Evolutionary conservation across 1,139 yeast species (phyloP).

Genomic region (Candida smagusa): DNA sequence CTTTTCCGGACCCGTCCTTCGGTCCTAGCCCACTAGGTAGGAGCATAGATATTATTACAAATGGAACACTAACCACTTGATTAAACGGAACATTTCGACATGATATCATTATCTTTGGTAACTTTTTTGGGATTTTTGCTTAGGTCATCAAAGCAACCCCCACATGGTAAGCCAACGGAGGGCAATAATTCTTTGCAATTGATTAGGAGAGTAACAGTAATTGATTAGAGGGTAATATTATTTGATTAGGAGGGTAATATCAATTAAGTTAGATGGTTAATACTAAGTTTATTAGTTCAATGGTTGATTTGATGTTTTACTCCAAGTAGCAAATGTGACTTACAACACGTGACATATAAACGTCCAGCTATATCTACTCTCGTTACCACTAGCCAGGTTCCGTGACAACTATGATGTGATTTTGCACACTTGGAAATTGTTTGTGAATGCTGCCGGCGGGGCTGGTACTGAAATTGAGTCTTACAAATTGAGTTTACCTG

Average conservation of each 20-base stretch:
- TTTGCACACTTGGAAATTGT: slow-evolving; percentile 32
- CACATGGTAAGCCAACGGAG: too few species aligned
- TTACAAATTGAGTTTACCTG: slow-evolving; percentile 29
- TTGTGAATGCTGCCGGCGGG: slow-evolving; percentile 23
- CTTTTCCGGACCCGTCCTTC: slow-evolving; percentile 1
- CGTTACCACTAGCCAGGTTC: slow-evolving; percentile 32
- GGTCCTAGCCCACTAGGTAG: slow-evolving; percentile 6
- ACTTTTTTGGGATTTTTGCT: neutral
- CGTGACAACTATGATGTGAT: slow-evolving; percentile 32
- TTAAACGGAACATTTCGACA: slow-evolving; percentile 9
- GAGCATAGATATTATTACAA: slow-evolving; percentile 7
- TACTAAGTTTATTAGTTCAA: too few species aligned
- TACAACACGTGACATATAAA: too few species aligned
- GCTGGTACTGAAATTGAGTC: slow-evolving; percentile 7
- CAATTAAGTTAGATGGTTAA: too few species aligned
- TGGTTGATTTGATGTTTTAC: too few species aligned
- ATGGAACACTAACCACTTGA: slow-evolving; percentile 10
- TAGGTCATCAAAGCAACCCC: too few species aligned
- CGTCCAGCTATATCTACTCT: too few species aligned
- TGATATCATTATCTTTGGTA: slow-evolving; percentile 1
- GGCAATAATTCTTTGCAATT: too few species aligned
- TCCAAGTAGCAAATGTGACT: too few species aligned
- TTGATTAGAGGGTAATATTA: too few species aligned
- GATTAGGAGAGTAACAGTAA: too few species aligned
- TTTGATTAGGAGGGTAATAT: too few species aligned